Conservation (phyloP, 345 rosid species). For the Sonneratia caseolaris region DNA sequence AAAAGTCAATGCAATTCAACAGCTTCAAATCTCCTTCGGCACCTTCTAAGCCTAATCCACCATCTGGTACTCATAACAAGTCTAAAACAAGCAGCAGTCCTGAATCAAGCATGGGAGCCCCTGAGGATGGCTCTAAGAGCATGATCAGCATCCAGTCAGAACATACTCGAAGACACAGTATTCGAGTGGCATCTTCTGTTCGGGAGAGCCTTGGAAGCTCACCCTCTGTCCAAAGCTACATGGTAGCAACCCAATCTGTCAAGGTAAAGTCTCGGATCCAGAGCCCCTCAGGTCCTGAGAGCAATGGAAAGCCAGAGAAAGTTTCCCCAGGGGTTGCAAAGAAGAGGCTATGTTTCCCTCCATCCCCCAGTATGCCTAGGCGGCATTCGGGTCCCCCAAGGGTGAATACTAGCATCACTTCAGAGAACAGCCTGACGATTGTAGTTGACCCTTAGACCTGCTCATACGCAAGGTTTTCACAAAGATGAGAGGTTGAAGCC, state of each 20-base stretch:
- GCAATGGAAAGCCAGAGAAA: constrained; percentile 48
- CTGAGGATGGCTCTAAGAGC: constrained; percentile 71
- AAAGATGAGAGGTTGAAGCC: not conserved
- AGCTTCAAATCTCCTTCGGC: constrained; percentile 40
- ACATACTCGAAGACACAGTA: constrained; percentile 57
- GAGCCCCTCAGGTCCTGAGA: constrained; percentile 35
- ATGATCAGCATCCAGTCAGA: constrained; percentile 52
- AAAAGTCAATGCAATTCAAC: constrained; percentile 32
- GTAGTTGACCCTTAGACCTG: constrained; percentile 30
- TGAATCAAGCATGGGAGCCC: constrained; percentile 22
- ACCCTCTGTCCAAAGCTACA: constrained; percentile 65
- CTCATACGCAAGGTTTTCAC: not conserved
- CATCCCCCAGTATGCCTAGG: constrained; percentile 63
- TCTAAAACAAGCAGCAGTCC: constrained; percentile 51
- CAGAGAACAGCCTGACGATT: constrained; percentile 28
- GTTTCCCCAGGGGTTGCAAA: constrained; percentile 27
- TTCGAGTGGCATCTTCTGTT: constrained; percentile 37
- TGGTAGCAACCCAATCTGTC: constrained; percentile 84
- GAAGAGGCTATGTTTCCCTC: constrained; percentile 76
- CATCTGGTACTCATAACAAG: constrained; percentile 36
- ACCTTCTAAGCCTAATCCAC: constrained; percentile 37
- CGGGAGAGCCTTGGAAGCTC: constrained; percentile 63
- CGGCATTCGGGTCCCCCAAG: constrained; percentile 76
- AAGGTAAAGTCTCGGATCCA: constrained; percentile 66
- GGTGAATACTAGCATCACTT: constrained; percentile 37